phyloP scores from a whole-genome alignment of 352 stramenopile genomes.

The Phytophthora idaei region DNA sequence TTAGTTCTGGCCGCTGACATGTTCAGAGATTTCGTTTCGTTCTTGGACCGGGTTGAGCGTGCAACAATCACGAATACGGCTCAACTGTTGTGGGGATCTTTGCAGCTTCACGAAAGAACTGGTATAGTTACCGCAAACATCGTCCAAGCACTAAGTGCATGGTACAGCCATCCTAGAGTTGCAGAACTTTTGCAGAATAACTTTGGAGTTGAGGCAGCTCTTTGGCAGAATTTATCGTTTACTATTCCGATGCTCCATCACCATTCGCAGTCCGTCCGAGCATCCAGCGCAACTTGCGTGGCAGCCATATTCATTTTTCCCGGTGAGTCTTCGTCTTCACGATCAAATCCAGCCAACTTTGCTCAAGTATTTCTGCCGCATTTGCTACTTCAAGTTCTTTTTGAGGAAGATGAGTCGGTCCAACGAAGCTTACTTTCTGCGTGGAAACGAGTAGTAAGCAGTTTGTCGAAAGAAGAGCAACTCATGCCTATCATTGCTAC shows the following conservation, averaged over 20 bases:
- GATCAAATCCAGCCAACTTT: conserved; percentile 21
- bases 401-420: conserved; percentile 43
- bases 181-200: conserved; percentile 34
- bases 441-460: conserved; percentile 51
- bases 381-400: conserved; percentile 66
- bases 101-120: conserved; percentile 29
- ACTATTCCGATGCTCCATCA: conserved; percentile 70
- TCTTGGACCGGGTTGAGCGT: conserved; percentile 32
- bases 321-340: conserved; percentile 13
- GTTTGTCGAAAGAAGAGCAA: conserved; percentile 20
- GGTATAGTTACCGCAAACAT: conserved; percentile 43
- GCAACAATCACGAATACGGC: conserved; percentile 30
- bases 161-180: conserved; percentile 42
- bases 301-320: conserved; percentile 58
- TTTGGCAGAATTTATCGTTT: conserved; percentile 43
- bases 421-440: conserved; percentile 35
- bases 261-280: conserved; percentile 44
- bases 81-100: conserved; percentile 48
- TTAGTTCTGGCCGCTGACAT: conserved; percentile 64
- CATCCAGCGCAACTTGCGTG: conserved; percentile 52
- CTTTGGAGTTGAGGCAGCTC: conserved; percentile 16
- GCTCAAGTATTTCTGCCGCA: conserved; percentile 49
- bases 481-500: conserved; percentile 33
- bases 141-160: conserved; percentile 44
- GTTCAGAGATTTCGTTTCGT: conserved; percentile 47